Evolutionary conservation across 2,329 filamentous ascomycete genomes (phyloP).

Genomic region (Xylaria sp.): DNA sequence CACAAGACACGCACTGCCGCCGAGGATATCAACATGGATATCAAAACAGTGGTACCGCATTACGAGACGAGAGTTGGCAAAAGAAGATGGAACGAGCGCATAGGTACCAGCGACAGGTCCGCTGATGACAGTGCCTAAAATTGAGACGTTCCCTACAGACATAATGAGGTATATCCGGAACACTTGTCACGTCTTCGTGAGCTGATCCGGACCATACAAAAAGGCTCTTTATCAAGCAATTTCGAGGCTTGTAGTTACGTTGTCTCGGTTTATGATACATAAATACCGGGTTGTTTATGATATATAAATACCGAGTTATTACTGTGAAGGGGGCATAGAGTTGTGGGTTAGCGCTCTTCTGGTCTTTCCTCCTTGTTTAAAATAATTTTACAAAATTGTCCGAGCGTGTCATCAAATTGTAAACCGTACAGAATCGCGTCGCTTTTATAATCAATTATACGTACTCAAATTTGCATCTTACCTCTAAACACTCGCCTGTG

Average conservation of each 20-base stretch:
- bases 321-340: not conserved
- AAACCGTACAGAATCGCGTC: not conserved
- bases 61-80: conserved; percentile 92
- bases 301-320: not conserved
- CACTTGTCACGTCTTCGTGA: not conserved
- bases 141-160: no score
- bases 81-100: conserved; percentile 74
- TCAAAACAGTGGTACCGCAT: conserved; percentile 78
- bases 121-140: conserved; percentile 43
- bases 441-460: not conserved
- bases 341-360: not conserved
- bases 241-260: not conserved
- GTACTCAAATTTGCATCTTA: not conserved
- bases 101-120: conserved; percentile 52
- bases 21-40: conserved; percentile 79
- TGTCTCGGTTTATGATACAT: not conserved
- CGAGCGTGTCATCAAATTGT: not conserved
- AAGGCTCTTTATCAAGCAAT: not conserved
- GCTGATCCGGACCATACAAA: not conserved
- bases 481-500: not conserved
- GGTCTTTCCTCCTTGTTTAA: not conserved
- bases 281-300: no score
- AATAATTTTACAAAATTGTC: not conserved
- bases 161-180: not conserved
- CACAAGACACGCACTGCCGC: conserved; percentile 65